phyloP scores from a whole-genome alignment of 352 stramenopile species.

The Phytophthora sp. region DNA sequence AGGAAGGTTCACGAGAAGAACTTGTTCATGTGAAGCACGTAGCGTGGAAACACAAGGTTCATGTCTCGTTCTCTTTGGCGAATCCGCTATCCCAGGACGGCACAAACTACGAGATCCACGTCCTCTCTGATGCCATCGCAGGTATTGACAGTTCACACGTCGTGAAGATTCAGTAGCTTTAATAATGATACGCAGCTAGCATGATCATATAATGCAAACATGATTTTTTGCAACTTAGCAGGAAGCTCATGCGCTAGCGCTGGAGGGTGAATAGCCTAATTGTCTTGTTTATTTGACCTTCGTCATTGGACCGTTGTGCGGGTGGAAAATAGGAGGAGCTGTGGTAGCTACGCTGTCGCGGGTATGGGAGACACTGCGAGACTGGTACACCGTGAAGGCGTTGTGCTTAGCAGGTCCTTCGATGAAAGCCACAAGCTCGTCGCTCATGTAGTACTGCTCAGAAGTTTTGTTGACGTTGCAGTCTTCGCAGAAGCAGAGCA shows the following conservation, averaged over 20 bases:
- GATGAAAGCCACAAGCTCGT: conserved; percentile 83
- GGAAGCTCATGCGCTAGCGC: conserved; percentile 1
- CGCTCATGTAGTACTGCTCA: conserved; percentile 84
- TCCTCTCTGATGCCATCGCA: conserved; percentile 63
- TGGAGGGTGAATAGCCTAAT: too few relatives aligned
- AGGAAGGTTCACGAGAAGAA: conserved; percentile 15
- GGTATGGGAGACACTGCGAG: conserved; percentile 21
- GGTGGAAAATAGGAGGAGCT: conserved; percentile 36
- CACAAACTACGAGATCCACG: conserved; percentile 41
- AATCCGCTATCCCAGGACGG: background rate
- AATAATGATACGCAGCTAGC: background rate
- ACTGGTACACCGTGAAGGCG: conserved; percentile 67
- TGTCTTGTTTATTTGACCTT: conserved; percentile 14
- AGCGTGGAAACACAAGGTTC: conserved; percentile 44
- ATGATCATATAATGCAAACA: conserved; percentile 13
- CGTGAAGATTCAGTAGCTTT: conserved; percentile 1
- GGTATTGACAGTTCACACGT: conserved; percentile 43
- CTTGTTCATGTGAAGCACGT: conserved; percentile 73
- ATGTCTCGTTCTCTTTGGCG: conserved; percentile 41
- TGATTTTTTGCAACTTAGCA: conserved; percentile 11
- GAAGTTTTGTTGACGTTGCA: conserved; percentile 83
- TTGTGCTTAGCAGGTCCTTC: conserved; percentile 81
- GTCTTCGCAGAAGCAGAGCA: conserved; percentile 90
- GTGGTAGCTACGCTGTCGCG: conserved; percentile 26
- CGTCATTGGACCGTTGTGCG: conserved; percentile 8